Percentiles rank a stretch among this genome's conserved stretches.
Conservation (phyloP, 2,329 filamentous ascomycete genomes). For the Fusarium acutatum region DNA sequence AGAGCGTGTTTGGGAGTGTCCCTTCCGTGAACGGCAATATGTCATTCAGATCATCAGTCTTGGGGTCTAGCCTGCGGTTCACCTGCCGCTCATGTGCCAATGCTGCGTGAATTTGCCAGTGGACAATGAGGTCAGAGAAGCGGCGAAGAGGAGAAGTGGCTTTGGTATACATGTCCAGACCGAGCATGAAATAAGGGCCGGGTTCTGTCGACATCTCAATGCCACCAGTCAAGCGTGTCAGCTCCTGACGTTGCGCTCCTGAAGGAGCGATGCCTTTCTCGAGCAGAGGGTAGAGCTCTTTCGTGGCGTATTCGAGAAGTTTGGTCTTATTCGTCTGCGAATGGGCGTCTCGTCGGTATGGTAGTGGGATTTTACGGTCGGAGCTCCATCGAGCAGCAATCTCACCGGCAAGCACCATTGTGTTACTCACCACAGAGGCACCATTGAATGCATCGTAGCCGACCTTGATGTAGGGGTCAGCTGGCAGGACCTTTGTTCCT, state of each 20-base stretch:
- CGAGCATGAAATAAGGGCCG: slow-evolving; percentile 65
- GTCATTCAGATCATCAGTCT: slow-evolving; percentile 41
- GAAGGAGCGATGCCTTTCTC: slow-evolving; percentile 46
- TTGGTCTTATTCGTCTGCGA: slow-evolving; percentile 47
- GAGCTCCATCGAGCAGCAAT: slow-evolving; percentile 69
- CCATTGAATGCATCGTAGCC: slow-evolving; percentile 43
- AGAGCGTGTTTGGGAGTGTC: slow-evolving; percentile 56
- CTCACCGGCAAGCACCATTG: slow-evolving; percentile 70
- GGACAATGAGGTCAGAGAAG: slow-evolving; percentile 68
- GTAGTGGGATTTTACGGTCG: slow-evolving; percentile 65
- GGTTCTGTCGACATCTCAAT: slow-evolving; percentile 62
- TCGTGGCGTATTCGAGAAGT: slow-evolving; percentile 49
- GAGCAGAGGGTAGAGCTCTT: slow-evolving; percentile 48
- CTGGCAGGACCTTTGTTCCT: slow-evolving; percentile 42
- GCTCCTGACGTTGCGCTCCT: slow-evolving; percentile 41
- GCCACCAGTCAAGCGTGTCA: slow-evolving; percentile 53
- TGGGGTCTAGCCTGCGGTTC: slow-evolving; percentile 37
- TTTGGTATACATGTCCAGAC: slow-evolving; percentile 68
- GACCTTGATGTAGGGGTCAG: slow-evolving; percentile 61
- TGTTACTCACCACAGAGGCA: slow-evolving; percentile 48
- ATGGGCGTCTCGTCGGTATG: slow-evolving; percentile 63
- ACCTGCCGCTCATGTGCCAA: slow-evolving; percentile 56
- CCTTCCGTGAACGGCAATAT: slow-evolving; percentile 58
- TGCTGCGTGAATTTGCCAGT: slow-evolving; percentile 73
- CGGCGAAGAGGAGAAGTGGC: slow-evolving; percentile 73